Conservation (phyloP, 345 rosid species). For the Ricinus communis region DNA sequence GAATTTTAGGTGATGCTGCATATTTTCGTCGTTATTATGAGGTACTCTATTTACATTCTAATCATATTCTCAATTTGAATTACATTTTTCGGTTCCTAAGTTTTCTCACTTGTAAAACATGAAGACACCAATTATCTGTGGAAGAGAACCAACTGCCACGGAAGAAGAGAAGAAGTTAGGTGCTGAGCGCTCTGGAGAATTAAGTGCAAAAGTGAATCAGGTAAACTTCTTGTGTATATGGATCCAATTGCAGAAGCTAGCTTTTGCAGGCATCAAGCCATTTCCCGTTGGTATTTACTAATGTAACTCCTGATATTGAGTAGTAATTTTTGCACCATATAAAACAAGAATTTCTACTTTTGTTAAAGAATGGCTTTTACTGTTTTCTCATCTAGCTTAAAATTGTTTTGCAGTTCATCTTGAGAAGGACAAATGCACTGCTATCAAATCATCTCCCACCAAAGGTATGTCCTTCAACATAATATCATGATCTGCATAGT, state of each 20-base stretch:
- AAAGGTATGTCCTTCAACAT: conserved; percentile 49
- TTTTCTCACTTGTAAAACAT: conserved; percentile 16
- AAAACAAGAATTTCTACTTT: not conserved
- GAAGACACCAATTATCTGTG: conserved; percentile 89
- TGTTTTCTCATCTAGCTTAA: conserved; percentile 3
- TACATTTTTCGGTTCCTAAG: not conserved
- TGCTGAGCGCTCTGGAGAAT: conserved; percentile 79
- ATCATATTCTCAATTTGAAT: not conserved
- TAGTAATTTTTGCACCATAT: not conserved
- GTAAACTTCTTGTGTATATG: conserved; percentile 36
- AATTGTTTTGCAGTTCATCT: conserved; percentile 70
- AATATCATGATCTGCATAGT: not conserved
- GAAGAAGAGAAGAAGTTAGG: conserved; percentile 85
- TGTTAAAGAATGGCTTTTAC: not conserved
- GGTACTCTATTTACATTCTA: conserved; percentile 37
- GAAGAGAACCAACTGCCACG: conserved; percentile 92
- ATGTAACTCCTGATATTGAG: not conserved
- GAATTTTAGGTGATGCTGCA: conserved; percentile 83
- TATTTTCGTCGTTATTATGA: conserved; percentile 90
- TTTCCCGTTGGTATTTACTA: too few relatives aligned
- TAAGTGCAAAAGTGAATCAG: conserved; percentile 97
- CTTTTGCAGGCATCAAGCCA: conserved; percentile 4
- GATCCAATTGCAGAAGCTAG: conserved; percentile 1
- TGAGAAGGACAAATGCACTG: conserved; percentile 92
- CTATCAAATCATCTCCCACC: conserved; percentile 98